Evolutionary conservation across 768 basidiomycete genomes (phyloP).

Genomic region (Tylopilus vinaceipallidus): DNA sequence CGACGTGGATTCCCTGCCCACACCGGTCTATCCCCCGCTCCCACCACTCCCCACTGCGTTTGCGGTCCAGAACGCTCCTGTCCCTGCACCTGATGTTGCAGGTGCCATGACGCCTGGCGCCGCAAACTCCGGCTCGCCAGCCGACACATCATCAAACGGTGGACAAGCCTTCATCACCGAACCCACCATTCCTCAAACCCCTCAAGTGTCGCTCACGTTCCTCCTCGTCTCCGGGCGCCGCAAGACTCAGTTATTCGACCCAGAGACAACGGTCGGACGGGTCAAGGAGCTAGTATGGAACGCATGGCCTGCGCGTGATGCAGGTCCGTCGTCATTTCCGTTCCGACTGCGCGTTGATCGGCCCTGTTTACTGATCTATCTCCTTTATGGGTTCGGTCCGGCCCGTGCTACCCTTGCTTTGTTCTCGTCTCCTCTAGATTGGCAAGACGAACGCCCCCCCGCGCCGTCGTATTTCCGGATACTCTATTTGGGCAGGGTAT

Average conservation of each 20-base stretch:
- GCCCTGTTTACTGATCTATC: slow-evolving; percentile 3
- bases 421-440: slow-evolving; percentile 43
- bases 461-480: slow-evolving; percentile 76
- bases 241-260: slow-evolving; percentile 72
- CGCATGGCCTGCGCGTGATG: slow-evolving; percentile 56
- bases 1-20: slow-evolving; percentile 33
- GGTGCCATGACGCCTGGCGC: not conserved
- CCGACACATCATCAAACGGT: not conserved
- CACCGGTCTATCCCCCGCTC: slow-evolving; percentile 24
- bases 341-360: slow-evolving; percentile 12
- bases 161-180: slow-evolving; percentile 8
- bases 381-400: not conserved
- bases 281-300: slow-evolving; percentile 86
- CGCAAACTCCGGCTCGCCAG: no score
- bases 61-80: not conserved
- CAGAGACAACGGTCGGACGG: slow-evolving; percentile 69
- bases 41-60: slow-evolving; percentile 19
- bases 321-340: slow-evolving; percentile 41
- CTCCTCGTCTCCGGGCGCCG: slow-evolving; percentile 68
- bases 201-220: slow-evolving; percentile 67
- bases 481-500: slow-evolving; percentile 72
- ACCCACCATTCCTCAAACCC: slow-evolving; percentile 49
- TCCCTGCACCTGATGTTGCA: not conserved
- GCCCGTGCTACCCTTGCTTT: no score
- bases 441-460: slow-evolving; percentile 77